These are phyloP conservation scores for Plasmopara halstedii DNA, from an alignment of 352 stramenopile genomes.

Conservation along the genomic window DNA sequence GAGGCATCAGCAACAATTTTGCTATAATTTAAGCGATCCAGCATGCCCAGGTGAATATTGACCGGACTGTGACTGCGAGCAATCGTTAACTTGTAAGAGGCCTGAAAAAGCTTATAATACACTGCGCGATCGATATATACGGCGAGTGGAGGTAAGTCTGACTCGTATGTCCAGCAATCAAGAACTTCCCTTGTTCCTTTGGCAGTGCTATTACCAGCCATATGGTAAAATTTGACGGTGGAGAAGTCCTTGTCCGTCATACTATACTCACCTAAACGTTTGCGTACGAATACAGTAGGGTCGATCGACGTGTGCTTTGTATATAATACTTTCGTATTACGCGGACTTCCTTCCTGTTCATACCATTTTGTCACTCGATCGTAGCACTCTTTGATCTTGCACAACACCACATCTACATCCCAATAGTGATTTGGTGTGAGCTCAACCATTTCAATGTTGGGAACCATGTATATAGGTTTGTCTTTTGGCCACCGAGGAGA, in stretches of 20 bases:
- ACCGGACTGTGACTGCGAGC: slow-evolving; percentile 17
- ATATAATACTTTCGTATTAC: slow-evolving; percentile 35
- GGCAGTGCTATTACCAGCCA: slow-evolving; percentile 31
- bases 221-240: slow-evolving; percentile 39
- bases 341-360: slow-evolving; percentile 34
- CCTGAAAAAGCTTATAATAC: slow-evolving; percentile 18
- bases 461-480: slow-evolving; percentile 42
- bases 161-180: slow-evolving; percentile 43
- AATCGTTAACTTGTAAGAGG: slow-evolving; percentile 20
- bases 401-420: slow-evolving; percentile 44
- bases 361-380: slow-evolving; percentile 42
- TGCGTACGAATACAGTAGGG: slow-evolving; percentile 15
- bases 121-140: slow-evolving; percentile 26
- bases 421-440: slow-evolving; percentile 41
- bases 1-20: slow-evolving; percentile 35
- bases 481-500: slow-evolving; percentile 19
- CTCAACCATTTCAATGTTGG: slow-evolving; percentile 52
- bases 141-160: slow-evolving; percentile 33
- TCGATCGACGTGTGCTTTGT: slow-evolving; percentile 47
- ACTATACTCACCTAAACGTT: slow-evolving; percentile 15
- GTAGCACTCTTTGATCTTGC: slow-evolving; percentile 52
- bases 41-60: slow-evolving; percentile 20
- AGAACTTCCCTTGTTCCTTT: slow-evolving; percentile 53
- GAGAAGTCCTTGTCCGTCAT: slow-evolving; percentile 33
- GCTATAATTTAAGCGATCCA: slow-evolving; percentile 25